A percentile compares a stretch with the other conserved stretches of the same genome.
Evolutionary conservation across 2,329 filamentous ascomycete species (phyloP).

Genomic region (Cercospora zeae-maydis): DNA sequence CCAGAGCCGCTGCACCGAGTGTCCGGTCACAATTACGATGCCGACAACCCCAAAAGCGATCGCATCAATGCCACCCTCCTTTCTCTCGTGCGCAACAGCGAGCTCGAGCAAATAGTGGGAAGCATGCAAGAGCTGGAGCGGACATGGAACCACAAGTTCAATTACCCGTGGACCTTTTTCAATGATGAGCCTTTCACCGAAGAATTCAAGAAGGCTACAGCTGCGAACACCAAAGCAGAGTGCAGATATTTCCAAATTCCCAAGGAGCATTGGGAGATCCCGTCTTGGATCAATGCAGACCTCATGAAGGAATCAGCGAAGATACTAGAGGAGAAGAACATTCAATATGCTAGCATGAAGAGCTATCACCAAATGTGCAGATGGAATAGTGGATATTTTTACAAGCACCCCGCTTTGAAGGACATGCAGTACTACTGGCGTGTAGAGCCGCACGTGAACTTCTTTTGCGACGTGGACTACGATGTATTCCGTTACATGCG

Average conservation of each 20-base stretch:
- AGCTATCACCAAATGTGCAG: constrained; percentile 99
- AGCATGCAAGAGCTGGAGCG: constrained; percentile 89
- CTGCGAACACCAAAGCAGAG: constrained; percentile 80
- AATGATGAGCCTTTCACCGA: constrained; percentile 92
- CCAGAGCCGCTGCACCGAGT: constrained; percentile 70
- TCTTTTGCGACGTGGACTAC: constrained; percentile 98
- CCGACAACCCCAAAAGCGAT: constrained; percentile 68
- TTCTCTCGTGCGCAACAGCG: constrained; percentile 86
- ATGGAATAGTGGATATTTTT: constrained; percentile 98
- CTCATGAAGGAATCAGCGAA: constrained; percentile 80
- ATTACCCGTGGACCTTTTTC: constrained; percentile 99
- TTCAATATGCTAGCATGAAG: constrained; percentile 83
- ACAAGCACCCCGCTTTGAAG: constrained; percentile 84
- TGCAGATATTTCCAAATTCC: constrained; percentile 84
- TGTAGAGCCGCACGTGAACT: constrained; percentile 96
- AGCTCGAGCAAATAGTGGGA: constrained; percentile 76
- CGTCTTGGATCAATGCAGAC: constrained; percentile 86
- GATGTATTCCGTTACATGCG: constrained; percentile 98
- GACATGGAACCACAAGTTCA: constrained; percentile 98
- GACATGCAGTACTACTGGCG: constrained; percentile 94
- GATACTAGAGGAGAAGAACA: constrained; percentile 74
- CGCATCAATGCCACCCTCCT: constrained; percentile 93
- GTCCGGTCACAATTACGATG: constrained; percentile 68
- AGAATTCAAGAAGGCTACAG: constrained; percentile 83
- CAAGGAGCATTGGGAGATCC: constrained; percentile 90